These are phyloP conservation scores for Mycothermus thermophilus DNA, from an alignment of 495 filamentous ascomycete species.

Conservation along the genomic window DNA sequence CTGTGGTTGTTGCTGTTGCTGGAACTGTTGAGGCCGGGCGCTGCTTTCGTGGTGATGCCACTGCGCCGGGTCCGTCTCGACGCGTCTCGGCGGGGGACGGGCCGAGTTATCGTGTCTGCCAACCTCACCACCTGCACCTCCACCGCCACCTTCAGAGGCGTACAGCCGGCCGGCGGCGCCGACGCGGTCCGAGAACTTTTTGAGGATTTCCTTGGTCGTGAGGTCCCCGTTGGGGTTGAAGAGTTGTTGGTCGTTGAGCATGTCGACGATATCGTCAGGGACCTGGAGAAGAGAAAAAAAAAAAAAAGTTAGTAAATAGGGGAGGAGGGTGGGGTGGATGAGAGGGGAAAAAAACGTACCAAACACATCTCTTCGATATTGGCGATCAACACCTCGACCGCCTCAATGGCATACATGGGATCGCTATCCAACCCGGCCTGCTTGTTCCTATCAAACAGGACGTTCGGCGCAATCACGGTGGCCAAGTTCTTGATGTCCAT, in stretches of 20 bases:
- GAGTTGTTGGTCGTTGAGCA: conserved; percentile 68
- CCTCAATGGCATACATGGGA: conserved; percentile 84
- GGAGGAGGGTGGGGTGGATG: too few species aligned
- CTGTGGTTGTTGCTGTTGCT: too few species aligned
- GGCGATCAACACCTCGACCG: conserved; percentile 74
- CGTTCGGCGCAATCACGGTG: conserved; percentile 95
- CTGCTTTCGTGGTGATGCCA: conserved; percentile 76
- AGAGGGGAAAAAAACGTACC: conserved; percentile 43
- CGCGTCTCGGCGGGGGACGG: conserved; percentile 36
- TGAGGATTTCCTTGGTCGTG: conserved; percentile 93
- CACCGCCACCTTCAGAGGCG: too few species aligned
- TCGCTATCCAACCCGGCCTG: conserved; percentile 55
- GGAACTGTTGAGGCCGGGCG: too few species aligned
- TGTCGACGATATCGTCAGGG: conserved; percentile 75
- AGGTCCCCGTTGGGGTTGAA: conserved; percentile 73
- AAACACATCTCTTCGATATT: conserved; percentile 94
- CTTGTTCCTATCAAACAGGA: conserved; percentile 63
- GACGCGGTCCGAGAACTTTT: conserved; percentile 67
- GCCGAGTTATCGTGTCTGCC: conserved; percentile 33
- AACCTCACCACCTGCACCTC: too few species aligned
- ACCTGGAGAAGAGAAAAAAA: conserved; percentile 41
- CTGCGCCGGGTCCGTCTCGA: conserved; percentile 65
- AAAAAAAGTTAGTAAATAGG: background rate
- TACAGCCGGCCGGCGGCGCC: too few species aligned
- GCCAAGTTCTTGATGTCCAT: conserved; percentile 99